Base-by-base conservation (phyloP, 164 flowering plant genomes). In the Pachysandra terminalis region DNA sequence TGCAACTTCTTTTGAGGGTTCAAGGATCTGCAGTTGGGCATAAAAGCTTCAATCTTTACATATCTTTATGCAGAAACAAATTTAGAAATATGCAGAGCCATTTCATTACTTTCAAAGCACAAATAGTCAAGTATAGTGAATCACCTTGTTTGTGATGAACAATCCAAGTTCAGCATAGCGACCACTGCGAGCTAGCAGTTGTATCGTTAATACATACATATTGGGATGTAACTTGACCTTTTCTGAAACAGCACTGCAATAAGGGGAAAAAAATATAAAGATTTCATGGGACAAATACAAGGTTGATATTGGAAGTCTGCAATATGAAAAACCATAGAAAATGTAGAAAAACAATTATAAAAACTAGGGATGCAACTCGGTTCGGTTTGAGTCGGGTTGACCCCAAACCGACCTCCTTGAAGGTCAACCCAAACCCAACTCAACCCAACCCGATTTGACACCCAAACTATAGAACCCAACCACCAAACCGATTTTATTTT, bases 1-100 rank as follows among this genome's bases (percentile, higher is more conserved):
- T 59, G 99, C 99, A 56, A 92, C 96, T 80, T 95, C 98, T 80
- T 86, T 92, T 25, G 99, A 92, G 40, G 97, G 96, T 71, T 95
- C 99, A 67, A 95, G 70, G 64, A 95, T 87, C 99, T 95, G 88
- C 71, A 68, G 10, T 10, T 10, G 51, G n/a, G 51, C 37, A 32
- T 32, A 3, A 32, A 32, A 32, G n/a, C n/a, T 32, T 32, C 3
- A 3, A 32, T 32, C 37, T 3, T 32, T 32, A 32, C 37, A 32
- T 32, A 32, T 3, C 37, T 32, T 32, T 32, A 32, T 32, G 37
- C 37, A 32, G 37, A 32, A 32, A 32, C 37, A 3, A 32, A 7
- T 32, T 3, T 32, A 32, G 3, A 8, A n/a, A 5, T 26, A 59
- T 3, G 21, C 40, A 40, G n/a, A 32, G 21, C 26, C 41, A 35